phyloP scores from a whole-genome alignment of 371 early-diverging fungal species.

The Zychaea mexicana region DNA sequence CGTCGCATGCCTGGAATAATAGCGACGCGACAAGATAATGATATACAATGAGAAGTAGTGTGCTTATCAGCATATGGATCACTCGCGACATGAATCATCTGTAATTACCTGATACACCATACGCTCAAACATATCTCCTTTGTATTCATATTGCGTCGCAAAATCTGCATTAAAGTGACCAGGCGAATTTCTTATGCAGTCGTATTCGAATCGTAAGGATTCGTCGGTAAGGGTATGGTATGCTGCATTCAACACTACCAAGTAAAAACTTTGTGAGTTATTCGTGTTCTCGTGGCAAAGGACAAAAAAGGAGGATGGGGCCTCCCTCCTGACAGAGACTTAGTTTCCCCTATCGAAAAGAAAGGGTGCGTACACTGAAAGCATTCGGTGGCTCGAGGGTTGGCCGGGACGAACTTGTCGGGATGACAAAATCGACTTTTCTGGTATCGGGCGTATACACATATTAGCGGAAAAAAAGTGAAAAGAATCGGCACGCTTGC shows the following conservation, averaged over 20 bases:
- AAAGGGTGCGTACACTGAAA: slow-evolving; percentile 32
- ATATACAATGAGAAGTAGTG: not conserved
- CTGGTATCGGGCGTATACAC: too few species aligned
- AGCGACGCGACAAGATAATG: not conserved
- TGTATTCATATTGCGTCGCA: slow-evolving; percentile 15
- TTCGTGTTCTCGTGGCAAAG: too few species aligned
- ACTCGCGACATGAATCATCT: too few species aligned
- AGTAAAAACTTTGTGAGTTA: not conserved
- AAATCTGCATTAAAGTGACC: not conserved
- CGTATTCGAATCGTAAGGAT: not conserved
- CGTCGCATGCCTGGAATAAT: slow-evolving; percentile 47
- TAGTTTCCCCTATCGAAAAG: not conserved
- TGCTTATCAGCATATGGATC: not conserved
- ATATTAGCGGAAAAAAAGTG: too few species aligned
- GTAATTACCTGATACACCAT: slow-evolving; percentile 58
- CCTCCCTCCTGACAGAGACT: not conserved
- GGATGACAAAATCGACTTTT: slow-evolving; percentile 45
- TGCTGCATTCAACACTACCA: slow-evolving; percentile 2
- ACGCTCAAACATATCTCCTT: slow-evolving; percentile 53
- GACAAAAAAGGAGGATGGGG: not conserved
- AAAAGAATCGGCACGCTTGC: too few species aligned
- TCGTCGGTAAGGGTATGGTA: not conserved
- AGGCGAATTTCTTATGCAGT: not conserved
- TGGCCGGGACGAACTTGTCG: slow-evolving; percentile 32
- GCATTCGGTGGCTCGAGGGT: slow-evolving; percentile 32